Percentiles rank a stretch among this genome's conserved stretches.
These are phyloP conservation scores for Colletotrichum filicis DNA, from an alignment of 2,329 filamentous ascomycete genomes.

Conservation along the genomic window DNA sequence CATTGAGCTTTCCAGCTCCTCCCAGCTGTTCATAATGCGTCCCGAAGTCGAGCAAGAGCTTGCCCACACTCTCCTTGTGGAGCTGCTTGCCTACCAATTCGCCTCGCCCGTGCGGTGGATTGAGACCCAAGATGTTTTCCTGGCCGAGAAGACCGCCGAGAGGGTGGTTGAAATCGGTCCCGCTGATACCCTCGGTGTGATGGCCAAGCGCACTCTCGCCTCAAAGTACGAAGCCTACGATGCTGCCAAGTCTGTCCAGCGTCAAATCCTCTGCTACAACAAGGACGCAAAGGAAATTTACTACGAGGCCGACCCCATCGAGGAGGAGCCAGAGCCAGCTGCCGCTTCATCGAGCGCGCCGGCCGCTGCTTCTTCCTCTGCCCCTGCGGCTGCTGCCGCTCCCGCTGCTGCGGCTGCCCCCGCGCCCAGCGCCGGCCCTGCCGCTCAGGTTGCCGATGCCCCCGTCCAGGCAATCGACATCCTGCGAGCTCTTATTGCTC, in stretches of 20 bases:
- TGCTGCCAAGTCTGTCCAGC: slow-evolving; percentile 93
- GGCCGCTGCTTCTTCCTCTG: slow-evolving; percentile 48
- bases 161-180: slow-evolving; percentile 98
- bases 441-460: slow-evolving; percentile 84
- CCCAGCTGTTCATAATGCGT: slow-evolving; percentile 74
- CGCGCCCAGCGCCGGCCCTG: slow-evolving; percentile 80
- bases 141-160: slow-evolving; percentile 95
- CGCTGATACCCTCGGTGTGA: slow-evolving; percentile 94
- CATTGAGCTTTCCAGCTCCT: slow-evolving; percentile 32
- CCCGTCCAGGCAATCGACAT: slow-evolving; percentile 92
- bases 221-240: slow-evolving; percentile 99
- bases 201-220: slow-evolving; percentile 95
- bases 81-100: slow-evolving; percentile 99
- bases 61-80: slow-evolving; percentile 96
- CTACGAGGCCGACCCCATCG: slow-evolving; percentile 95
- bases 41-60: slow-evolving; percentile 99
- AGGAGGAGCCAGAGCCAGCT: slow-evolving; percentile 82
- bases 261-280: slow-evolving; percentile 99
- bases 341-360: slow-evolving; percentile 59
- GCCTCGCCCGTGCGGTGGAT: slow-evolving; percentile 99
- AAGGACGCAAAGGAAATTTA: slow-evolving; percentile 99
- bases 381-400: slow-evolving; percentile 62
- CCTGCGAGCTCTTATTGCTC: slow-evolving; percentile 87
- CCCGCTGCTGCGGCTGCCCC: slow-evolving; percentile 67
- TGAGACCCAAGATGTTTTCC: slow-evolving; percentile 99